Conservation (phyloP, 768 basidiomycete genomes). For the Pleurotus citrinopileatus region DNA sequence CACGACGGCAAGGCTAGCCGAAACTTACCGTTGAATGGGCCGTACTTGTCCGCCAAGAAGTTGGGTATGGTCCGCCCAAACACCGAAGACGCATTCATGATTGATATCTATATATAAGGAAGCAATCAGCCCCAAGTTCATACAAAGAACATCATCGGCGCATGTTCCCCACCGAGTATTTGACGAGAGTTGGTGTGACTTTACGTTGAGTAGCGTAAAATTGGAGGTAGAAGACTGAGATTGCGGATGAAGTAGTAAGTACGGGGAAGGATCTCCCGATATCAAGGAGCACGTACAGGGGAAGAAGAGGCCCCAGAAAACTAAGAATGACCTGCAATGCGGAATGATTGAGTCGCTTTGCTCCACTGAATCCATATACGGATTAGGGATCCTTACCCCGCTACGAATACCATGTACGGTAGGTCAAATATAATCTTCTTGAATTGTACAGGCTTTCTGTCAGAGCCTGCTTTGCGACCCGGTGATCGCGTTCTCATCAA, state of each 20-base stretch:
- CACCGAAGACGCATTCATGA: slow-evolving; percentile 52
- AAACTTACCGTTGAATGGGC: slow-evolving; percentile 45
- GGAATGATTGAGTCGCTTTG: slow-evolving; percentile 11
- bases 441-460: slow-evolving; percentile 20
- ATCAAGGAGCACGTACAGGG: slow-evolving; percentile 35
- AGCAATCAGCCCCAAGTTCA: background rate
- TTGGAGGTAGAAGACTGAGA: slow-evolving; percentile 50
- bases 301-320: slow-evolving; percentile 49
- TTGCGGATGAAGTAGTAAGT: background rate
- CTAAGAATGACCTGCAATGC: slow-evolving; percentile 20
- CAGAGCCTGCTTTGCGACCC: slow-evolving; percentile 16
- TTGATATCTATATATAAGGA: slow-evolving; percentile 34
- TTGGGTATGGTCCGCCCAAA: slow-evolving; percentile 60
- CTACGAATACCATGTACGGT: slow-evolving; percentile 37
- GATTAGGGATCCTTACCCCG: slow-evolving; percentile 36
- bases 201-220: slow-evolving; percentile 40
- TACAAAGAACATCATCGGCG: background rate
- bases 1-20: background rate
- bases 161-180: slow-evolving; percentile 35
- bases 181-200: slow-evolving; percentile 34
- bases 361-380: no score
- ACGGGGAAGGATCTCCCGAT: background rate
- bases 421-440: slow-evolving; percentile 36
- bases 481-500: slow-evolving; percentile 42
- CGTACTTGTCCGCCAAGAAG: slow-evolving; percentile 45